Base-by-base conservation (phyloP, 2,329 filamentous ascomycete genomes). In the Thielaviopsis ethacetica region DNA sequence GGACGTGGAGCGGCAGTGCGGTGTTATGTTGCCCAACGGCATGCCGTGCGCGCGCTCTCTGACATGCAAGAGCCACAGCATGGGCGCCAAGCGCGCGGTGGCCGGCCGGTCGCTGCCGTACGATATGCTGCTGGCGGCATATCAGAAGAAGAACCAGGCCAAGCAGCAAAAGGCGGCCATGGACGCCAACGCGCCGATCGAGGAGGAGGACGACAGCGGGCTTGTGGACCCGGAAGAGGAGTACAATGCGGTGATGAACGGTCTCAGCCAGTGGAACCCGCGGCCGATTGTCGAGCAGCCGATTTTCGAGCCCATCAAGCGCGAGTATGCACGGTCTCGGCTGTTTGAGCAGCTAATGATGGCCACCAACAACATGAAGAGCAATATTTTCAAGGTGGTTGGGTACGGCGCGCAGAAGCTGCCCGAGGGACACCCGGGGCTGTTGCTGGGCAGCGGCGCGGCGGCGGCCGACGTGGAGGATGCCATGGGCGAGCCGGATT, bases 71-170 rank as follows among this genome's bases (percentile, higher is more conserved):
- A 91, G 86, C 62, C 91, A 96, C 64, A 85, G 80, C n/a, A 95
- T 96, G 91, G 90, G 91, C 12, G 86, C 91, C 5, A 96, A 96
- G 71, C 80, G 91, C 65, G 86, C 86, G 0, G 91, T 96, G 2
- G 86, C 88, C 5, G 91, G 91, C 0, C 79, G 91, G 62, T 93
- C 87, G 52, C 73, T 95, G 61, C 91, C 91, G 1, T 96, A 96
- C 67, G 90, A 95, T 70, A 93, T 95, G 85, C 75, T 96, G 47
- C 77, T 96, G 44, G 84, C 86, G 15, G 85, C 86, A 7, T 93
- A 93, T 67, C 88, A 93, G 70, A 96, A 97, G 78, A 97, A 96
- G 77, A 98, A 98, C 66, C 93, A 97, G 71, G 93, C 93, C 22
- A 95, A 95, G 68, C 88, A 95, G 73, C 93, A 97, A 71, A 95